Conservation (phyloP, 1,139 yeast species). For the Blastobotrys elegans region DNA sequence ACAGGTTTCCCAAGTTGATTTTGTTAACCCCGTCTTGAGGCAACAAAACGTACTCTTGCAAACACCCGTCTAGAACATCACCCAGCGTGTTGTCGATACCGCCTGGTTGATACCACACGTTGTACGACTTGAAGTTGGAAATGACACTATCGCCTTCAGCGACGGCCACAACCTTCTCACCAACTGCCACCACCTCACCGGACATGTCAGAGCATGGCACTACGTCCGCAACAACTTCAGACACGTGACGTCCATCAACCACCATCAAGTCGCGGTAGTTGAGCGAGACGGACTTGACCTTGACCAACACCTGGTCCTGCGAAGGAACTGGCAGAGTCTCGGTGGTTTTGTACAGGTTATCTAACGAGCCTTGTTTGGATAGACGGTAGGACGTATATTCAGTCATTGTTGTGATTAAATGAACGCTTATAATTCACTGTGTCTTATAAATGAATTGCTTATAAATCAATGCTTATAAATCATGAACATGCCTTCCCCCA, state of each 20-base stretch:
- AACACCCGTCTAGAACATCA: slow-evolving; percentile 18
- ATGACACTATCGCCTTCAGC: slow-evolving; percentile 18
- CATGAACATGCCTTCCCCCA: too few species aligned
- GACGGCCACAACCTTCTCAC: slow-evolving; percentile 12
- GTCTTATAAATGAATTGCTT: too few species aligned
- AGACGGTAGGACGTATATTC: slow-evolving; percentile 14
- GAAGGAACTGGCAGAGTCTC: slow-evolving; percentile 15
- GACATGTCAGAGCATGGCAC: slow-evolving; percentile 21
- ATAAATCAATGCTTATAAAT: too few species aligned
- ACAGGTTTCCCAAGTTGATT: slow-evolving; percentile 3
- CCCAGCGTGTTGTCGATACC: slow-evolving; percentile 13
- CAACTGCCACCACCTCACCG: slow-evolving; percentile 20
- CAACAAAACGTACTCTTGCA: slow-evolving; percentile 17
- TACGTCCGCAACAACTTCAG: slow-evolving; percentile 11
- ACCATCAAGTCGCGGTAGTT: slow-evolving; percentile 23
- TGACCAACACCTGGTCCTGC: slow-evolving; percentile 16
- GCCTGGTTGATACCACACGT: background rate
- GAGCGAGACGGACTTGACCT: slow-evolving; percentile 20
- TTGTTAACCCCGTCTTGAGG: slow-evolving; percentile 13
- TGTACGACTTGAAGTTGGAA: slow-evolving; percentile 12
- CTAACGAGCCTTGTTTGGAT: slow-evolving; percentile 3
- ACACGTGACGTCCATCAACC: slow-evolving; percentile 14
- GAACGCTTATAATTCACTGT: too few species aligned
- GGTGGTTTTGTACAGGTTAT: slow-evolving; percentile 2
- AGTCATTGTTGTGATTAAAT: too few species aligned